These are phyloP conservation scores for Aspergillus udagawae DNA, from an alignment of 2,329 filamentous ascomycete species.

Conservation along the genomic window DNA sequence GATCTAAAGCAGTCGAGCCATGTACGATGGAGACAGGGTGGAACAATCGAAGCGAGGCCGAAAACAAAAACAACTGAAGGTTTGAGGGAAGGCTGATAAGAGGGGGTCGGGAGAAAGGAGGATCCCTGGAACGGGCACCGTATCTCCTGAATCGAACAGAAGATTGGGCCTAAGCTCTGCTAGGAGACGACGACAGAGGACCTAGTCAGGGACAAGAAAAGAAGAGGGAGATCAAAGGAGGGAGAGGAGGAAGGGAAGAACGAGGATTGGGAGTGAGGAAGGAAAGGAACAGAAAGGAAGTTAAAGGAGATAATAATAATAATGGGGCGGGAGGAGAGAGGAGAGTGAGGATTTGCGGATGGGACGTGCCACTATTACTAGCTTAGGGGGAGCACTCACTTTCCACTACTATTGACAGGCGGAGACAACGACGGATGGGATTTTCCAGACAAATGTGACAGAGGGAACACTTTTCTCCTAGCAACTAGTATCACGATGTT, in stretches of 20 bases:
- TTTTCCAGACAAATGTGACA: background rate
- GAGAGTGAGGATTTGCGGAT: constrained; percentile 27
- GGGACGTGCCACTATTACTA: constrained; percentile 4
- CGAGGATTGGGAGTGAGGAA: constrained; percentile 25
- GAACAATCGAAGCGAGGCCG: constrained; percentile 2
- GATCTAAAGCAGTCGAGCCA: constrained; percentile 29
- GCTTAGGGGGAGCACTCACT: background rate
- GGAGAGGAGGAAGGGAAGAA: constrained; percentile 20
- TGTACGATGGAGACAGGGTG: constrained; percentile 24
- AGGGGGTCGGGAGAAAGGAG: constrained; percentile 8
- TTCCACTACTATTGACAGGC: background rate
- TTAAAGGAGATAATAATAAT: constrained; percentile 18
- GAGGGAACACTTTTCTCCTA: background rate
- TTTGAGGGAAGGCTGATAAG: constrained; percentile 8
- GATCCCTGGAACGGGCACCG: constrained; percentile 27
- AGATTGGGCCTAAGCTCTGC: constrained; percentile 23
- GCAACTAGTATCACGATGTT: background rate
- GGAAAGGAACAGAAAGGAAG: constrained; percentile 33
- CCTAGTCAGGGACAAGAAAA: constrained; percentile 15
- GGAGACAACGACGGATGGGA: background rate
- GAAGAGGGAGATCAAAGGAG: constrained; percentile 16
- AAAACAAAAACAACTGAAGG: constrained; percentile 8
- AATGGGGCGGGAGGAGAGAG: constrained; percentile 21
- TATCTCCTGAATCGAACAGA: constrained; percentile 25
- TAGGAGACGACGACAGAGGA: constrained; percentile 12